A percentile compares a stretch with the other conserved stretches of the same genome.
phyloP scores from a whole-genome alignment of 2,329 filamentous ascomycete species.

The Fusarium devonianum region DNA sequence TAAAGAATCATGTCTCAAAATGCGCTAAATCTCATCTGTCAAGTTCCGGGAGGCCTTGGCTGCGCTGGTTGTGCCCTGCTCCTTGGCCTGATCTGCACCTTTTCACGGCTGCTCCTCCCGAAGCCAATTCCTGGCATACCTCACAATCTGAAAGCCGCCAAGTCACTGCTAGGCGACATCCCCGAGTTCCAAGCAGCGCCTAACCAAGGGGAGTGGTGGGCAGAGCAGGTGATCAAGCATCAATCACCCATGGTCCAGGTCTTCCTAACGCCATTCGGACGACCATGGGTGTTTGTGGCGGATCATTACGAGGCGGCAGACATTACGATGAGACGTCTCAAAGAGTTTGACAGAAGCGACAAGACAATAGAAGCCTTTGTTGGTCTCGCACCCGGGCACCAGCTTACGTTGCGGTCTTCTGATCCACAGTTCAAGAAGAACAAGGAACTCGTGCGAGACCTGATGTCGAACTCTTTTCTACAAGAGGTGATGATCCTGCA shows the following conservation, averaged over 20 bases:
- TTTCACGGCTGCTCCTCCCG: constrained; percentile 7
- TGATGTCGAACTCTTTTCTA: constrained; percentile 27
- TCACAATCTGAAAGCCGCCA: constrained; percentile 19
- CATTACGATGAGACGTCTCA: constrained; percentile 22
- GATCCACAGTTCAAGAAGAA: constrained; percentile 32
- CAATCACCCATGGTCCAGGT: constrained; percentile 23
- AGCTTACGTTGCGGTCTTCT: constrained; percentile 10
- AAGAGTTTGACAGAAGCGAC: constrained; percentile 26
- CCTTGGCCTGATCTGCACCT: neutral
- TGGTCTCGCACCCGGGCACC: constrained; percentile 5
- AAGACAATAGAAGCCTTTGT: constrained; percentile 2
- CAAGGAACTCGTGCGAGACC: constrained; percentile 28
- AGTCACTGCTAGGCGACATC: constrained; percentile 24
- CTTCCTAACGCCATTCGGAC: constrained; percentile 21
- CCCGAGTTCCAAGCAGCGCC: constrained; percentile 9
- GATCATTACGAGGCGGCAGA: constrained; percentile 28
- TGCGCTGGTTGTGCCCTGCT: neutral
- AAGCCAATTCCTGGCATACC: constrained; percentile 29
- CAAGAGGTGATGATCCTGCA: constrained; percentile 6
- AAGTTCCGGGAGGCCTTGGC: neutral
- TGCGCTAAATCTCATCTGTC: too few species aligned
- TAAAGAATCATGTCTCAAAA: too few species aligned
- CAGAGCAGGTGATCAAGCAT: constrained; percentile 10
- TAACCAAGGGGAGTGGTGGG: constrained; percentile 23
- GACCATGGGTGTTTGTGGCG: constrained; percentile 23